phyloP scores from a whole-genome alignment of 139 green algal genomes.

The Gonium pectorale region DNA sequence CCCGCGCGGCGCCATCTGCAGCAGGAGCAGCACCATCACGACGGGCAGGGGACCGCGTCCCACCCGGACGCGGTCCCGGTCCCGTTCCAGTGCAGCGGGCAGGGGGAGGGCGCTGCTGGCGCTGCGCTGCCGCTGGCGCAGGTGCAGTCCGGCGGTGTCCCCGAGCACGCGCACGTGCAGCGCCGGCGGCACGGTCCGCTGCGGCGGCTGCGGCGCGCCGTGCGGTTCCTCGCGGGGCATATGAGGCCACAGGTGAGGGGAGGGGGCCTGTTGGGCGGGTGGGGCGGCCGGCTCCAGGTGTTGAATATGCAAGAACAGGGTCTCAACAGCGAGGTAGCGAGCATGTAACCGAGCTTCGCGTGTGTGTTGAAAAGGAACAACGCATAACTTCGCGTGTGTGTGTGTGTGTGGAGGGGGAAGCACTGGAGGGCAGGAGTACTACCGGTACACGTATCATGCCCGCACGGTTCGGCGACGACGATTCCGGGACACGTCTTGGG shows the following conservation, averaged over 20 bases:
- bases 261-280: not conserved
- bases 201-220: not conserved
- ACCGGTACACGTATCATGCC: no score
- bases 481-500: no score
- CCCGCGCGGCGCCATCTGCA: not conserved
- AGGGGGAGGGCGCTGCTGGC: no score
- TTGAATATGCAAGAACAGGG: not conserved
- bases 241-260: slow-evolving; percentile 10
- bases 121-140: not conserved
- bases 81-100: no score
- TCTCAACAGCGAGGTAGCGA: not conserved
- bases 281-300: not conserved
- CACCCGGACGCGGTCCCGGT: no score
- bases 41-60: no score
- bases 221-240: not conserved
- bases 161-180: no score
- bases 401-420: no score
- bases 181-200: not conserved
- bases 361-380: no score
- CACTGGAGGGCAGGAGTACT: no score
- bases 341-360: not conserved
- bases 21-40: not conserved
- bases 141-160: not conserved
- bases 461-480: no score
- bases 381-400: no score